Conservation (phyloP, 2,329 filamentous ascomycete genomes). For the Alternaria sp. region DNA sequence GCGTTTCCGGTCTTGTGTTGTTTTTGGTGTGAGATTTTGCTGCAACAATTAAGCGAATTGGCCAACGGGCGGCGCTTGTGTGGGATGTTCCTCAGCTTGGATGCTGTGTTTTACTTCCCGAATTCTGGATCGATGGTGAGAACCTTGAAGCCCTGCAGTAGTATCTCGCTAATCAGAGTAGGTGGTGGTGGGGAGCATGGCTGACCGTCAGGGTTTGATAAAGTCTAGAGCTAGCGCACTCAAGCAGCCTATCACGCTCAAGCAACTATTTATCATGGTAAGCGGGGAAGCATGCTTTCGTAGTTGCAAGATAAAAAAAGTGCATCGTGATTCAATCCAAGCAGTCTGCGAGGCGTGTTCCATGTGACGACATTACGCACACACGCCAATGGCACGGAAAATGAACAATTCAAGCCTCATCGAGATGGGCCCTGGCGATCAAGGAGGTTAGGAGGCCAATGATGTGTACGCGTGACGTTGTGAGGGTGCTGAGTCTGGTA, state of each 20-base stretch:
- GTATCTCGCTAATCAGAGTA: conserved; percentile 32
- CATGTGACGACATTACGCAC: conserved; percentile 14
- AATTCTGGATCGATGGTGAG: conserved; percentile 21
- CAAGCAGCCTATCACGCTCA: conserved; percentile 26
- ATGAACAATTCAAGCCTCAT: conserved; percentile 19
- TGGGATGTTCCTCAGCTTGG: neutral
- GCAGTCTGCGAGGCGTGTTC: neutral
- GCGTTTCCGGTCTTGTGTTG: conserved; percentile 19
- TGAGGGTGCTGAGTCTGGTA: conserved; percentile 28
- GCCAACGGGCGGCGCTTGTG: conserved; percentile 3
- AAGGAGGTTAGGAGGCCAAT: conserved; percentile 24
- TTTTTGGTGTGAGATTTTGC: conserved; percentile 11
- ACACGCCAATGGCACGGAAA: conserved; percentile 12
- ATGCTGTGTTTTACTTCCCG: conserved; percentile 8
- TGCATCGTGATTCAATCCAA: conserved; percentile 10
- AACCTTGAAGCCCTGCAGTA: conserved; percentile 42
- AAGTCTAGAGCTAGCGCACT: conserved; percentile 17
- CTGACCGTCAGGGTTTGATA: conserved; percentile 22
- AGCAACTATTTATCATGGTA: conserved; percentile 13
- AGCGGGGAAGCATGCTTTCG: conserved; percentile 13
- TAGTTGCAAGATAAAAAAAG: conserved; percentile 3
- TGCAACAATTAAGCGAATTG: conserved; percentile 9
- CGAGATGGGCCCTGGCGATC: conserved; percentile 37
- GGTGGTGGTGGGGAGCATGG: conserved; percentile 28
- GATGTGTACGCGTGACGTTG: conserved; percentile 45